A percentile compares a stretch with the other conserved stretches of the same genome.
phyloP scores from a whole-genome alignment of 257 asterid genomes.

The Hygrophila difformis region DNA sequence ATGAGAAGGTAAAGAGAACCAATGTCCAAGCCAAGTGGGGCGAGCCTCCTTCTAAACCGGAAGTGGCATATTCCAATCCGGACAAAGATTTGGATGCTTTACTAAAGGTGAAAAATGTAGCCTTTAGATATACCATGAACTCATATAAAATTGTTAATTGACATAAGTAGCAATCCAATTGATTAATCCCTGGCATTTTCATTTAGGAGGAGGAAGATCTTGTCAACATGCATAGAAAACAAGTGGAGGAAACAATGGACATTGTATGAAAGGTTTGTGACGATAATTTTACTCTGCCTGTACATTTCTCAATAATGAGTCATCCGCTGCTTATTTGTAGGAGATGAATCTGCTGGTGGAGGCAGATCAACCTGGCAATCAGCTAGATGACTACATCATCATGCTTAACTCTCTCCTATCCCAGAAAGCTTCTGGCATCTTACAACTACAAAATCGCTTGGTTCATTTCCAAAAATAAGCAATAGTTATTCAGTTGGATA shows the following conservation, averaged over 20 bases:
- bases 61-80: conserved; percentile 35
- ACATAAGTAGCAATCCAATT: no score
- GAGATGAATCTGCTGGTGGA: conserved; percentile 93
- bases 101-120: conserved; percentile 53
- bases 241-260: conserved; percentile 89
- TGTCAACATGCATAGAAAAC: conserved; percentile 72
- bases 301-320: not conserved
- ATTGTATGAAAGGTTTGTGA: conserved; percentile 73
- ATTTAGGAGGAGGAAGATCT: conserved; percentile 90
- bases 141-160: no score
- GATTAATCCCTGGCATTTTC: no score
- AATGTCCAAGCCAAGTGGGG: conserved; percentile 29
- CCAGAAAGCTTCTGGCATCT: conserved; percentile 82
- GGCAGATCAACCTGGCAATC: conserved; percentile 96
- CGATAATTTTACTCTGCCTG: not conserved
- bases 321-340: conserved; percentile 22
- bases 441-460: conserved; percentile 74
- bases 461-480: conserved; percentile 72
- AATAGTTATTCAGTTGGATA: no score
- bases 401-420: conserved; percentile 75
- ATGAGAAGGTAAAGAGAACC: conserved; percentile 54
- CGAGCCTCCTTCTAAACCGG: conserved; percentile 64
- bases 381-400: conserved; percentile 63
- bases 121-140: no score
- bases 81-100: conserved; percentile 64